These are phyloP conservation scores for Cymbidium sinense DNA, from an alignment of 106 monocot genomes.

Conservation along the genomic window DNA sequence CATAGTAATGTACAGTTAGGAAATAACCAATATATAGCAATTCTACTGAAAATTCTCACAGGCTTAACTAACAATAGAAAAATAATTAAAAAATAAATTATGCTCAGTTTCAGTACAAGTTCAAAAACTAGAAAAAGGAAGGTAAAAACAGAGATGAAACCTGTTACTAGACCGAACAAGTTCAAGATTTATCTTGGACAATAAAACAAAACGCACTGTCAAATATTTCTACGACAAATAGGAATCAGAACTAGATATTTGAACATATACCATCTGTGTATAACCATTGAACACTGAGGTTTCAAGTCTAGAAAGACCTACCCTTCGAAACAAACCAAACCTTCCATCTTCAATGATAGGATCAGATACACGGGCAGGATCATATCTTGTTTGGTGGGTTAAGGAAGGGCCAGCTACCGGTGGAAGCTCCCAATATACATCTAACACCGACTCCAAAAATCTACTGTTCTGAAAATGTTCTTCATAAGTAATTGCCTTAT, in stretches of 20 bases:
- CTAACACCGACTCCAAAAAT: slow-evolving; percentile 60
- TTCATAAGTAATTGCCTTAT: slow-evolving; percentile 39
- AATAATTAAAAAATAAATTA: not conserved
- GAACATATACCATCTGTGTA: slow-evolving; percentile 73
- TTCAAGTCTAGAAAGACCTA: slow-evolving; percentile 44
- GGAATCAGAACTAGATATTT: slow-evolving; percentile 32
- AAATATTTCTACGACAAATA: not conserved
- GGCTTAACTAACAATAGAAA: not conserved
- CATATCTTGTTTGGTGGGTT: slow-evolving; percentile 80
- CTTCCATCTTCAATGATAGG: slow-evolving; percentile 63
- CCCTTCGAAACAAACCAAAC: slow-evolving; percentile 40
- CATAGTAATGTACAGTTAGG: no score
- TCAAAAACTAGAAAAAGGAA: not conserved
- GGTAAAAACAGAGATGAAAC: not conserved
- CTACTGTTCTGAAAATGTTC: slow-evolving; percentile 88
- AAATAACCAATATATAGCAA: not conserved
- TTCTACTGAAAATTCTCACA: not conserved
- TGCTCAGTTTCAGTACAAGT: not conserved
- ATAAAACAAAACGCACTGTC: not conserved
- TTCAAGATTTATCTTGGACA: not conserved
- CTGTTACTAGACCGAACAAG: not conserved
- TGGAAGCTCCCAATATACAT: slow-evolving; percentile 72
- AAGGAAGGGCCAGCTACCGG: slow-evolving; percentile 62
- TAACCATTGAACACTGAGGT: slow-evolving; percentile 67
- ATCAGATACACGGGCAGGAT: slow-evolving; percentile 57